These are phyloP conservation scores for Poa annua DNA, from an alignment of 176 grass and related monocot genomes.

Conservation along the genomic window DNA sequence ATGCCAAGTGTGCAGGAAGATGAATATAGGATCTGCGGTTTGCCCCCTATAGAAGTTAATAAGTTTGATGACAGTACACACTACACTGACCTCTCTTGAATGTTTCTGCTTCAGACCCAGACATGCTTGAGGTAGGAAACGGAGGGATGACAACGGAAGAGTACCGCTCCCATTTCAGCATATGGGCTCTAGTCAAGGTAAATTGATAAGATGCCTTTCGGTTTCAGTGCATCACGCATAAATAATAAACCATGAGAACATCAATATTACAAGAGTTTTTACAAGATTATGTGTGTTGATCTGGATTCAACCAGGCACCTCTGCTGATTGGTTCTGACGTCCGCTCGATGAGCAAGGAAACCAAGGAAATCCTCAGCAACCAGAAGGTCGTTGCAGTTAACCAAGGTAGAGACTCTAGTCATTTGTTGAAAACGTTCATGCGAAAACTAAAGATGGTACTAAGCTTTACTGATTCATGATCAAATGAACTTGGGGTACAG, in stretches of 20 bases:
- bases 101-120: constrained; percentile 42
- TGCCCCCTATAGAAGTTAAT: not conserved
- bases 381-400: constrained; percentile 78
- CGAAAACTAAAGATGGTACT: constrained; percentile 1
- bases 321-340: constrained; percentile 76
- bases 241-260: not conserved
- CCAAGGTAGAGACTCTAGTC: constrained; percentile 49
- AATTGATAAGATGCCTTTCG: not conserved
- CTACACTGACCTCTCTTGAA: not conserved
- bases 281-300: constrained; percentile 15
- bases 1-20: not conserved
- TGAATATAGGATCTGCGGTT: not conserved
- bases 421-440: not conserved
- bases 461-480: constrained; percentile 15
- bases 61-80: not conserved
- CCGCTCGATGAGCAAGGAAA: constrained; percentile 47
- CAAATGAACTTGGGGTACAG: constrained; percentile 59
- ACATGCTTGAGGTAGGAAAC: constrained; percentile 64
- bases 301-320: constrained; percentile 55
- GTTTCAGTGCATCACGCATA: not conserved
- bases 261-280: constrained; percentile 1
- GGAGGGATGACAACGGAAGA: constrained; percentile 54
- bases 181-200: constrained; percentile 66
- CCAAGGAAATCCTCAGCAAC: constrained; percentile 63
- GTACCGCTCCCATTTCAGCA: constrained; percentile 56